Evolutionary conservation across 2,329 filamentous ascomycete genomes (phyloP), one percentile per base, ranked within the genome.

Genomic region (Calonectria henricotiae): DNA sequence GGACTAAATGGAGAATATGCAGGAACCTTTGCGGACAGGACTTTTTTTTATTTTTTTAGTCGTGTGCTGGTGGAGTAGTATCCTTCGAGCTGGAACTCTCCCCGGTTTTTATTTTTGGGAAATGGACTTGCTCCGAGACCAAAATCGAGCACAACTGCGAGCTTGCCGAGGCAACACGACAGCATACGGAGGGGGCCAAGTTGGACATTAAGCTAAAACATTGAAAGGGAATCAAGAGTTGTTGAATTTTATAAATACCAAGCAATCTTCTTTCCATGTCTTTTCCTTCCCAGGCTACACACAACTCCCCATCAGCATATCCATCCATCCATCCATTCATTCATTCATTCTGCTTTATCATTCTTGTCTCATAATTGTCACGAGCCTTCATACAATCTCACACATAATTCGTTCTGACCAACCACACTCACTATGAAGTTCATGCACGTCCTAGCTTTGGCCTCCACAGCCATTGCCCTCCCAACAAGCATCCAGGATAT

Each of bases 391-490:
- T 37, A n/a, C 51, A 25, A 55, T 37, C 51, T 0, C 35, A 11
- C 17, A 32, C 15, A 23, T 32, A 39, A 37, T n/a, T 37, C 13
- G 6, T 58, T 37, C 25, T 37, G 6, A 7, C n/a, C 13, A 39
- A 58, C 15, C 20, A 58, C 32, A 58, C 37, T 39, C 51, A 58
- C 15, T 58, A 58, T 58, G 51, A 58, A 58, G 51, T 58, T 58
- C 12, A 58, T 39, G 51, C 35, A 58, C 51, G 9, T 58, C 12
- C 20, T 58, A 3, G 32, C 32, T 39, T 37, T 58, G 12, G 51
- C 20, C 13, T 58, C 51, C 20, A 39, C 20, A 7, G 51, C 51
- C 37, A 20, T 58, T 6, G 51, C 51, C 17, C 1, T 55, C 9
- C 51, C 51, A 23, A 35, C 27, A 5, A 13, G 5, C 41, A 20